These are phyloP conservation scores for Aureobasidium sp. DNA, from an alignment of 2,329 filamentous ascomycete species.

Conservation along the genomic window DNA sequence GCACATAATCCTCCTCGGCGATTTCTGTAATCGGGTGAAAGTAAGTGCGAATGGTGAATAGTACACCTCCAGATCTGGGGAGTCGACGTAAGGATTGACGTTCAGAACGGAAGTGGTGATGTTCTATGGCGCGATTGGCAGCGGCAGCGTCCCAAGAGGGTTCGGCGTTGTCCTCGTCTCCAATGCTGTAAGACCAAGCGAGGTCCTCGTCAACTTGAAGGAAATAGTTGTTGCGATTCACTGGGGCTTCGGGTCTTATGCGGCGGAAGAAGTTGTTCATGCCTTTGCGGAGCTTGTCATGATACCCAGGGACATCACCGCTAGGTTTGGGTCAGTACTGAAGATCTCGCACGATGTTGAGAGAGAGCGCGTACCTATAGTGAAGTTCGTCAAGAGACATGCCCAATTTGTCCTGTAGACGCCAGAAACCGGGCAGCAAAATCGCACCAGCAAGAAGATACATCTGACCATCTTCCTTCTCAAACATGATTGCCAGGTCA, in stretches of 20 bases:
- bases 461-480: constrained; percentile 68
- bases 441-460: constrained; percentile 72
- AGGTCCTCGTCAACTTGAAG: constrained; percentile 75
- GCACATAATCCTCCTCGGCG: constrained; percentile 65
- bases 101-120: constrained; percentile 73
- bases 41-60: constrained; percentile 76
- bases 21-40: constrained; percentile 66
- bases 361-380: constrained; percentile 35
- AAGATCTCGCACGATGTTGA: not conserved
- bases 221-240: constrained; percentile 76
- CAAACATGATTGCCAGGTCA: constrained; percentile 78
- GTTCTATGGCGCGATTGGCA: constrained; percentile 62
- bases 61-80: constrained; percentile 41
- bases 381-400: constrained; percentile 77
- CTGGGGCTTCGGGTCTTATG: constrained; percentile 58
- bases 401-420: constrained; percentile 70
- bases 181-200: constrained; percentile 70
- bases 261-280: constrained; percentile 78
- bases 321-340: constrained; percentile 29
- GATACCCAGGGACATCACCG: constrained; percentile 67
- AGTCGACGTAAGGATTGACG: constrained; percentile 55
- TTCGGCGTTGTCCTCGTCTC: constrained; percentile 55
- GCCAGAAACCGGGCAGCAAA: constrained; percentile 76
- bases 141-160: constrained; percentile 70
- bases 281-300: constrained; percentile 63